phyloP scores from a whole-genome alignment of 495 filamentous ascomycete genomes.

The Xylaria flabelliformis region DNA sequence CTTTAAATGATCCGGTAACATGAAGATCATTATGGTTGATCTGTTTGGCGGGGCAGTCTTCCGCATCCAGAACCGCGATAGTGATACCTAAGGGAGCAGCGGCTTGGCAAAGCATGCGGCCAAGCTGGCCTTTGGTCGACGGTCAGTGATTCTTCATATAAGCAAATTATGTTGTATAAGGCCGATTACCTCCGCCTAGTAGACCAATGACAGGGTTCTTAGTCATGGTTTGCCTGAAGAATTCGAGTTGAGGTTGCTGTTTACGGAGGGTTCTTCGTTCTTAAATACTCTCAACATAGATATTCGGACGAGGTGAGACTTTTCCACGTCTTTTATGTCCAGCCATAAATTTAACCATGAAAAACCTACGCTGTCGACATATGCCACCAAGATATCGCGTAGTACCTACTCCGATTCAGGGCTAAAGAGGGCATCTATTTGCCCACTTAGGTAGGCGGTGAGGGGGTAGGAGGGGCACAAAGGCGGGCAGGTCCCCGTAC shows the following conservation, averaged over 20 bases:
- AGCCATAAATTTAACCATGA: neutral
- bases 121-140: slow-evolving; percentile 81
- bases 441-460: slow-evolving; percentile 11
- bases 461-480: neutral
- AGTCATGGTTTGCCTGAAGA: slow-evolving; percentile 13
- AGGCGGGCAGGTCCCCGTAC: neutral
- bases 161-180: neutral
- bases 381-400: neutral
- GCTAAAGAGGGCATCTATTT: neutral
- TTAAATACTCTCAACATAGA: too few relatives aligned
- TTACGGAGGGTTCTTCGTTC: too few relatives aligned
- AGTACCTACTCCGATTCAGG: slow-evolving; percentile 13
- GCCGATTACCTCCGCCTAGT: slow-evolving; percentile 41
- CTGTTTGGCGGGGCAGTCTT: slow-evolving; percentile 87
- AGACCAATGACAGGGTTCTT: slow-evolving; percentile 49
- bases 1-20: slow-evolving; percentile 85
- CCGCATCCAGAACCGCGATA: slow-evolving; percentile 79
- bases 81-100: slow-evolving; percentile 86
- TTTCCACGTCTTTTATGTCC: neutral
- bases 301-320: neutral
- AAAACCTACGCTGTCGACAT: neutral
- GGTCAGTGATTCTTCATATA: slow-evolving; percentile 60
- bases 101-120: slow-evolving; percentile 93
- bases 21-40: slow-evolving; percentile 77
- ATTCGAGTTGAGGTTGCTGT: neutral